Conservation (phyloP, 306 rosid genomes). For the Prunus armeniaca region DNA sequence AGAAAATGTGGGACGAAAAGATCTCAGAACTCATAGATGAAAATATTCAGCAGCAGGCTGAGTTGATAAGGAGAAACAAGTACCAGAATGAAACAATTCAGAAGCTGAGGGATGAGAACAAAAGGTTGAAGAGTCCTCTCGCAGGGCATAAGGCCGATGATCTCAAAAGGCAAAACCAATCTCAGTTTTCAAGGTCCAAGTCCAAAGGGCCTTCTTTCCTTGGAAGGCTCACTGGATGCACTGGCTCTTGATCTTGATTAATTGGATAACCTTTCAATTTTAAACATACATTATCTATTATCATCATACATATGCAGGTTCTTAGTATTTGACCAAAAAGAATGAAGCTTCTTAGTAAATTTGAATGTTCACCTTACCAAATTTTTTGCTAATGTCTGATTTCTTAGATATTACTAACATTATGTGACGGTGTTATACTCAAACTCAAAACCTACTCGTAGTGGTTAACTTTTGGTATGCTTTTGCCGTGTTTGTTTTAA, state of each 20-base stretch:
- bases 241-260: constrained; percentile 9
- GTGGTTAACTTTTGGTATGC: too few relatives aligned
- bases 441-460: too few relatives aligned
- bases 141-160: neutral
- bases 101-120: constrained; percentile 18
- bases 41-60: constrained; percentile 21
- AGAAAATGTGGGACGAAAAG: constrained; percentile 19
- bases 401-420: too few relatives aligned
- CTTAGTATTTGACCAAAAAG: too few relatives aligned
- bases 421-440: too few relatives aligned
- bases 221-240: constrained; percentile 30
- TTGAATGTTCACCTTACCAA: neutral
- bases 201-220: constrained; percentile 15
- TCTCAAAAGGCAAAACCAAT: neutral
- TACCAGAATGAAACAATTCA: constrained; percentile 26
- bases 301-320: neutral
- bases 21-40: constrained; percentile 18
- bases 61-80: constrained; percentile 29
- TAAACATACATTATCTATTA: neutral
- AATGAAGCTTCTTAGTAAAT: too few relatives aligned
- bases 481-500: too few relatives aligned
- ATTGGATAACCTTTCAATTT: neutral
- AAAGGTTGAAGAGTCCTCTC: constrained; percentile 2
- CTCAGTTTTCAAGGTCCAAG: neutral
- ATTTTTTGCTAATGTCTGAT: neutral